Conservation (phyloP, 345 rosid species). For the Abelmoschus esculentus region DNA sequence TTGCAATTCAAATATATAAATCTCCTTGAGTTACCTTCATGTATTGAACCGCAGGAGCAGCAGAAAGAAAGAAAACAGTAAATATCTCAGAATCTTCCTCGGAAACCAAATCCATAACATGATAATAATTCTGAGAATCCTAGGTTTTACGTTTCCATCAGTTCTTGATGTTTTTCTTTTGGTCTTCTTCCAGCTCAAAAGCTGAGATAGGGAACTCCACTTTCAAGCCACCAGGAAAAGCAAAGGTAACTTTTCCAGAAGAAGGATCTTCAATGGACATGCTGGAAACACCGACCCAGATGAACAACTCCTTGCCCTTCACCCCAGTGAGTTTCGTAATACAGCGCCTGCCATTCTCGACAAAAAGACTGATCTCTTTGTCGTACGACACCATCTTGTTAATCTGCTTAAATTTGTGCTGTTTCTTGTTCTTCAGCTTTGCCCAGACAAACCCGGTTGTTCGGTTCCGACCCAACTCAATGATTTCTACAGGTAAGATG, state of each 20-base stretch:
- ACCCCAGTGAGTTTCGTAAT: conserved; percentile 22
- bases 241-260: conserved; percentile 17
- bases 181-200: conserved; percentile 19
- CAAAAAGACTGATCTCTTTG: conserved; percentile 24
- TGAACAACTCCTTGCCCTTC: conserved; percentile 23
- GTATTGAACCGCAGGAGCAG: too few relatives aligned
- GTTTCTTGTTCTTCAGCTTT: conserved; percentile 19
- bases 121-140: too few relatives aligned
- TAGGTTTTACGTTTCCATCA: not conserved
- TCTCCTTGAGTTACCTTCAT: too few relatives aligned
- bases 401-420: conserved; percentile 25
- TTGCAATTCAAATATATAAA: too few relatives aligned
- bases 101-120: too few relatives aligned
- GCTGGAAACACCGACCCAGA: conserved; percentile 20
- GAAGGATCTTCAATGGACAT: conserved; percentile 17
- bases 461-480: conserved; percentile 25
- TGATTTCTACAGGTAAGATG: conserved; percentile 20
- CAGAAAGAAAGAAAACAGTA: too few relatives aligned
- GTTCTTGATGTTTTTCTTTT: not conserved
- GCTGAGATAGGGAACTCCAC: conserved; percentile 28
- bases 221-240: conserved; percentile 13
- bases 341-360: conserved; percentile 13
- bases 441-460: conserved; percentile 28
- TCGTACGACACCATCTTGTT: conserved; percentile 19
- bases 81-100: too few relatives aligned